These are phyloP conservation scores for Oryza punctata DNA, from an alignment of 176 grass and related monocot species.

Conservation along the genomic window DNA sequence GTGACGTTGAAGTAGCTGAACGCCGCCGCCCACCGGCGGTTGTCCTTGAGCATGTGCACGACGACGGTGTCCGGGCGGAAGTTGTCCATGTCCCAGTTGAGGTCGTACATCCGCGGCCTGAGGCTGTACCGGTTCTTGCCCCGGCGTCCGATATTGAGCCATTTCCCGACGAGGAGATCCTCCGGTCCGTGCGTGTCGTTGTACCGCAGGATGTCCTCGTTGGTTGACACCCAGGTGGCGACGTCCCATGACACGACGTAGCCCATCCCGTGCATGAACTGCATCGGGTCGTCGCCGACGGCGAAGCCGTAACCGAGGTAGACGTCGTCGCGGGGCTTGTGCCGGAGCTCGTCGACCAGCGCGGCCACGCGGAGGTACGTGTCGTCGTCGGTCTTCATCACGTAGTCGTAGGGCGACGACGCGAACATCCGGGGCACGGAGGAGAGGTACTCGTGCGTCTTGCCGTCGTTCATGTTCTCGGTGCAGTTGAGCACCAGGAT, in stretches of 20 bases:
- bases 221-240: slow-evolving; percentile 49
- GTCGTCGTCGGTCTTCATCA: slow-evolving; percentile 80
- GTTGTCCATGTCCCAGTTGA: slow-evolving; percentile 49
- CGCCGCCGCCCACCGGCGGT: slow-evolving; percentile 56
- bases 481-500: slow-evolving; percentile 65
- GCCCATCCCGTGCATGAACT: slow-evolving; percentile 92
- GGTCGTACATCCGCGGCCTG: slow-evolving; percentile 74
- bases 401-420: slow-evolving; percentile 52
- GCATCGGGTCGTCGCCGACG: slow-evolving; percentile 56
- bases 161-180: slow-evolving; percentile 68
- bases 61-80: slow-evolving; percentile 65
- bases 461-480: slow-evolving; percentile 87
- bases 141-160: slow-evolving; percentile 52
- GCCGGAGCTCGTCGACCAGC: slow-evolving; percentile 40
- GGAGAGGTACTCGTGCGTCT: slow-evolving; percentile 76
- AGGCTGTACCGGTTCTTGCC: slow-evolving; percentile 63
- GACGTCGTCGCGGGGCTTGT: slow-evolving; percentile 55
- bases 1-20: slow-evolving; percentile 81
- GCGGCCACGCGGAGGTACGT: slow-evolving; percentile 52
- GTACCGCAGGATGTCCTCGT: slow-evolving; percentile 44
- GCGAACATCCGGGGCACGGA: slow-evolving; percentile 25
- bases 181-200: slow-evolving; percentile 64
- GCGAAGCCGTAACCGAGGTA: slow-evolving; percentile 65
- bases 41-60: slow-evolving; percentile 82
- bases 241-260: slow-evolving; percentile 79